phyloP scores from a whole-genome alignment of 768 basidiomycete genomes.

The Leccinum olivaceopallidum region DNA sequence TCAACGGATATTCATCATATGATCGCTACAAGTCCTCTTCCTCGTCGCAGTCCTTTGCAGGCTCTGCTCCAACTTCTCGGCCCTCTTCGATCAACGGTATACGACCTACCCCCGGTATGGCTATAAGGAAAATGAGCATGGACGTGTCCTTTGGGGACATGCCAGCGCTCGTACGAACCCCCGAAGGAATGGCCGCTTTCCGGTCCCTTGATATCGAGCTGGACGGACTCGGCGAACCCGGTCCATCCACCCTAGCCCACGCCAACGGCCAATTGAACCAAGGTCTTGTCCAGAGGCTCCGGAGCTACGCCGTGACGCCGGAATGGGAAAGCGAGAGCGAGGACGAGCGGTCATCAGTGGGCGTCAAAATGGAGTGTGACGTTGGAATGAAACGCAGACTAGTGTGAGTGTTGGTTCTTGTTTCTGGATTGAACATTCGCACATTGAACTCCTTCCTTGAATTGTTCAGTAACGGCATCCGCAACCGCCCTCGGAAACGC shows the following conservation, averaged over 20 bases:
- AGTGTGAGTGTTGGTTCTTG: conserved; percentile 19
- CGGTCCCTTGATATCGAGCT: conserved; percentile 56
- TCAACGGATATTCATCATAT: conserved; percentile 41
- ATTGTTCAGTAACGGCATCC: conserved; percentile 23
- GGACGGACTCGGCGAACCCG: conserved; percentile 37
- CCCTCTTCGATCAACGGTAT: conserved; percentile 19
- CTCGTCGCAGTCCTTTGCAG: conserved; percentile 12
- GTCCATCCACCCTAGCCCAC: conserved; percentile 34
- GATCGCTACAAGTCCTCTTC: conserved; percentile 28
- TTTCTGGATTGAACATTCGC: conserved; percentile 3
- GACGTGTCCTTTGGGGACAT: conserved; percentile 63
- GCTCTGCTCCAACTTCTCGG: conserved; percentile 7
- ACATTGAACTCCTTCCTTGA: not conserved
- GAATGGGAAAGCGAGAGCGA: conserved; percentile 41
- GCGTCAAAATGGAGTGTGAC: conserved; percentile 32
- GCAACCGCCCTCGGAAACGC: conserved; percentile 61
- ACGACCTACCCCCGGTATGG: conserved; percentile 11
- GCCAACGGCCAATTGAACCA: conserved; percentile 30
- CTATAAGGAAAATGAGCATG: conserved; percentile 23
- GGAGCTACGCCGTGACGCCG: conserved; percentile 14
- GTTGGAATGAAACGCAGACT: conserved; percentile 65
- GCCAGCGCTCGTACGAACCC: conserved; percentile 67
- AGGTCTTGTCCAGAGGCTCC: conserved; percentile 22
- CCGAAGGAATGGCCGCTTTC: conserved; percentile 73
- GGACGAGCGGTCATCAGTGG: conserved; percentile 26